Evolutionary conservation across 306 rosid species (phyloP), one percentile per base, ranked within the genome.

Genomic region (Rosa chinensis): DNA sequence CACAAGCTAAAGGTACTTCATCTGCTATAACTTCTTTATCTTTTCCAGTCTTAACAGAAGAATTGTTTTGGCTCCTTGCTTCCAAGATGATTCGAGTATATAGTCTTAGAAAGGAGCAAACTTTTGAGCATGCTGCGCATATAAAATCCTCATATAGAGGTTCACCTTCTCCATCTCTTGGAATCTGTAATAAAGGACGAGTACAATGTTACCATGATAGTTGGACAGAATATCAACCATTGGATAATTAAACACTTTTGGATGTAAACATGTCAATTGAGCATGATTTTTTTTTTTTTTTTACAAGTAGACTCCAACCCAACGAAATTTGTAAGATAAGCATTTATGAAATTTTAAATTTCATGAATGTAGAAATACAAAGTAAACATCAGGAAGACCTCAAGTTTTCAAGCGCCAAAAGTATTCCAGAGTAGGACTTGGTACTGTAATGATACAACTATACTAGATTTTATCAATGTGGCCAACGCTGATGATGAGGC

Each of bases 101-200:
- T n/a, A 87, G 73, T 43, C 85, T 87, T 72, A 96, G 64, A 74
- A 96, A 93, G 69, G 84, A 89, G 80, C 93, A 91, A 62, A 85
- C 82, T 63, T 73, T 90, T 10, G 99, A 96, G 90, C 99, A 96
- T 56, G 89, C 82, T 79, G 75, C 74, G 52, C 99, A 96, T 77
- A 93, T 90, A 74, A 93, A 90, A 45, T 96, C 99, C 77, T 91
- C 98, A 63, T 93, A 93, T 43, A 87, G 78, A 55, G 96, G 99
- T 85, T 91, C 99, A 10, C 94, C 99, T 83, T 96, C 99, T 44
- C 92, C 98, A 28, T 91, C 99, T 86, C 94, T 90, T 73, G 98
- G 99, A 75, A 93, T 89, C 99, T 96, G 88, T 44, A 9, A 82
- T 75, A 28, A 75, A 62, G 73, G 69, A 79, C 79, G 2, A 3